A percentile compares a stretch with the other conserved stretches of the same genome.
phyloP scores from a whole-genome alignment of 2,329 filamentous ascomycete species.

The Dothistroma septosporum region DNA sequence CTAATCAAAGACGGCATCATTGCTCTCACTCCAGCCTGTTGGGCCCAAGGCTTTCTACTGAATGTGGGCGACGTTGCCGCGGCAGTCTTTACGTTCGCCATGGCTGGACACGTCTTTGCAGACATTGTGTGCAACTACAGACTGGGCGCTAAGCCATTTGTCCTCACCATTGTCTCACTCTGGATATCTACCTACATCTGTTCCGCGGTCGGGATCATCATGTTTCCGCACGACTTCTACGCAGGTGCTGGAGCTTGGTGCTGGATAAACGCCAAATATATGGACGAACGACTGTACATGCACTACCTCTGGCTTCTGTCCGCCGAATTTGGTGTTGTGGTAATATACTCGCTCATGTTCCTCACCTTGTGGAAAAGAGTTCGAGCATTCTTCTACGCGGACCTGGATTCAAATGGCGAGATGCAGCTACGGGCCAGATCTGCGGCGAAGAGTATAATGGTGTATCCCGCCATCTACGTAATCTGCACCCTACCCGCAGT shows the following conservation, averaged over 20 bases:
- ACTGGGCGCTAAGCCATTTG: constrained; percentile 49
- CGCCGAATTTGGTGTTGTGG: constrained; percentile 48
- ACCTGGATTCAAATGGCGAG: constrained; percentile 9
- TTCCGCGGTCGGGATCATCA: constrained; percentile 48
- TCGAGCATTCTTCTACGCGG: constrained; percentile 35
- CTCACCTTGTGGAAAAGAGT: constrained; percentile 39
- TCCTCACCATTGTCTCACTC: constrained; percentile 43
- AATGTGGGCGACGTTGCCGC: constrained; percentile 62
- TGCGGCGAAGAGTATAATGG: constrained; percentile 54
- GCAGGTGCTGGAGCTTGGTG: constrained; percentile 64
- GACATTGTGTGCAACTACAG: constrained; percentile 55
- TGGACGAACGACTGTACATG: constrained; percentile 53
- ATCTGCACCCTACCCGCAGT: constrained; percentile 63
- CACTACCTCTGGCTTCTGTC: constrained; percentile 63
- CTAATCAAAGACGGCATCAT: constrained; percentile 49
- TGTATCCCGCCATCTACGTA: constrained; percentile 65
- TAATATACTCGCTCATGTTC: constrained; percentile 46
- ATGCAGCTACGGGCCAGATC: constrained; percentile 35
- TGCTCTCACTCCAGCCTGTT: constrained; percentile 53
- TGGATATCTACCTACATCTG: constrained; percentile 60
- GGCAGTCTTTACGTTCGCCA: constrained; percentile 61
- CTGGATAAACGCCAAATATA: constrained; percentile 56
- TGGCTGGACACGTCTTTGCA: constrained; percentile 62
- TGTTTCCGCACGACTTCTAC: constrained; percentile 48
- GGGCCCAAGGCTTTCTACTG: constrained; percentile 57